Evolutionary conservation across 768 basidiomycete genomes (phyloP).

Genomic region (Dictyophora rubrovolvata): DNA sequence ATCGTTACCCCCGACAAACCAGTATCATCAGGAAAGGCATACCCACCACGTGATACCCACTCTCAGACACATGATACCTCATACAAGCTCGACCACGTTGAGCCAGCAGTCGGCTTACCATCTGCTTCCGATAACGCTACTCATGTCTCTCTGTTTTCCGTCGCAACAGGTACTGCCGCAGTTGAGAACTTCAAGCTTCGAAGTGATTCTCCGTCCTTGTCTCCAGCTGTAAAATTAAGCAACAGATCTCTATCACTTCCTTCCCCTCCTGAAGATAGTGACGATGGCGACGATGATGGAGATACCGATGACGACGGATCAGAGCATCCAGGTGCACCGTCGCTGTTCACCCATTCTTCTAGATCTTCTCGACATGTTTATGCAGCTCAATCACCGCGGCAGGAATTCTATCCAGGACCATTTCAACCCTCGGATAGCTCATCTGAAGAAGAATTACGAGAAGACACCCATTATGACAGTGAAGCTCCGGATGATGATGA

Average conservation of each 20-base stretch:
- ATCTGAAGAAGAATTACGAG: neutral
- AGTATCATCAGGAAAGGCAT: neutral
- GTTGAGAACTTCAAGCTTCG: neutral
- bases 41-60: no score
- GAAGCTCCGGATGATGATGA: neutral
- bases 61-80: no score
- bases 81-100: no score
- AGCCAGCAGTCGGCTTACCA: neutral
- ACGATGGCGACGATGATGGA: neutral
- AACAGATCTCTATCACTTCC: neutral
- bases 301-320: neutral
- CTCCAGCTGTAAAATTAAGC: neutral
- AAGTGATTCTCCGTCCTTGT: neutral
- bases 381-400: neutral
- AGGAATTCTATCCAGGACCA: neutral
- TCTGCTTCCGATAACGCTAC: neutral
- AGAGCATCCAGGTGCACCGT: neutral
- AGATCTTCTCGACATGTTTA: neutral
- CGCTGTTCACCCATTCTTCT: neutral
- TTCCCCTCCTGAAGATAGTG: neutral
- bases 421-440: neutral
- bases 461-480: no score
- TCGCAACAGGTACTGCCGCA: neutral
- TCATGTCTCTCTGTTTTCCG: neutral
- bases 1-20: neutral